These are phyloP conservation scores for Kalmusia sp. DNA, from an alignment of 2,329 filamentous ascomycete species.

Conservation along the genomic window DNA sequence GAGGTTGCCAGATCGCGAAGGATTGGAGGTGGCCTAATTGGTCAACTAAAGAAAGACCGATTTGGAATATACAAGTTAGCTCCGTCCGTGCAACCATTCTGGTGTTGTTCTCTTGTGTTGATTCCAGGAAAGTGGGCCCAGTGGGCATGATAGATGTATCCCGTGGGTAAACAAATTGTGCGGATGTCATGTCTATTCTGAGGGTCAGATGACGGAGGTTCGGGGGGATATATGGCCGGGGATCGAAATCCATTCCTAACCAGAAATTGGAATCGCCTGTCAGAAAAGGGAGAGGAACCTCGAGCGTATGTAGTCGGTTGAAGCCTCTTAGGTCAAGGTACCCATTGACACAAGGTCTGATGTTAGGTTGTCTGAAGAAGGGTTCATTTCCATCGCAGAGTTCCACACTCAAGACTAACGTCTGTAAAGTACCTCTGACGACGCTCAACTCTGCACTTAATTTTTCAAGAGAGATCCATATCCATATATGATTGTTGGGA, in stretches of 20 bases:
- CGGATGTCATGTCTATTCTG: slow-evolving; percentile 32
- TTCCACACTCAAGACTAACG: slow-evolving; percentile 30
- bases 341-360: slow-evolving; percentile 20
- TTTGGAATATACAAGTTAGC: slow-evolving; percentile 30
- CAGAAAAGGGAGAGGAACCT: slow-evolving; percentile 32
- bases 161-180: slow-evolving; percentile 27
- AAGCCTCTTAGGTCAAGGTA: slow-evolving; percentile 32
- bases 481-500: neutral
- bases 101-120: slow-evolving; percentile 3
- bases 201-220: slow-evolving; percentile 32
- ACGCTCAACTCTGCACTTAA: slow-evolving; percentile 24
- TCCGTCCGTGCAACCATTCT: slow-evolving; percentile 34
- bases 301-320: slow-evolving; percentile 29
- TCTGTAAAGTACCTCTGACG: slow-evolving; percentile 20
- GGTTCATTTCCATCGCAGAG: slow-evolving; percentile 22
- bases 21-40: slow-evolving; percentile 24
- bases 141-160: slow-evolving; percentile 21
- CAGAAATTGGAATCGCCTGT: slow-evolving; percentile 31
- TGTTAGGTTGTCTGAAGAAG: slow-evolving; percentile 31
- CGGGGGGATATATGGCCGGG: slow-evolving; percentile 23
- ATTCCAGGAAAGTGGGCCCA: slow-evolving; percentile 12
- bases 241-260: slow-evolving; percentile 27
- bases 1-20: slow-evolving; percentile 35
- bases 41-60: slow-evolving; percentile 26
- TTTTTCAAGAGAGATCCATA: slow-evolving; percentile 21